Base-by-base conservation (phyloP, 768 basidiomycete species). In the Tylopilus felleus region DNA sequence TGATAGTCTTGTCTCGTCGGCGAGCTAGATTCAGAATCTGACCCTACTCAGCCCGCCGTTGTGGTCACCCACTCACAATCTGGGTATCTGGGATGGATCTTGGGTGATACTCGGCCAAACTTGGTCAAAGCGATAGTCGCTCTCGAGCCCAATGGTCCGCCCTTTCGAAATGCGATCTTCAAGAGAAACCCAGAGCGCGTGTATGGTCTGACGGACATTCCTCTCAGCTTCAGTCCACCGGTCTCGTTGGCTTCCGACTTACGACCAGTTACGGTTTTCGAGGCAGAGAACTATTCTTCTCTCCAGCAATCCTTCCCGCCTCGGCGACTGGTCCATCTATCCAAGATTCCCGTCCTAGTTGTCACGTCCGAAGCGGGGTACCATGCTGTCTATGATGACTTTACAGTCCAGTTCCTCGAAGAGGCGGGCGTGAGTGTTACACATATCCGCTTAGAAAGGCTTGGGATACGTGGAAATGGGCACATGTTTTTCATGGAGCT, bases 401-500 rank as follows among this genome's bases (percentile, higher is more conserved):
- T 74, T 55, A 79, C 71, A 6, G 77, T 72, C 21, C 65, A 71
- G 28, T 82, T 71, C 60, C 63, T 82, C 51, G 57, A 48, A 22
- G 71, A 75, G 45, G 80, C 76, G 0, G 80, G 79, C 0, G 77
- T 80, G 19, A 49, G 63, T 17, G 77, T 79, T 7, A 67, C 75
- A 16, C 74, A 77, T 55, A 60, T 77, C 36, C 65, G 65, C 16
- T 60, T 82, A 17, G 65, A 63, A n/a, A 70, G 72, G 28, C 57
- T 77, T 2, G 80, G 80, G 8, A 76, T 82, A 22, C 72, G 65
- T 48, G 80, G 80, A 40, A 82, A 82, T 57, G 80, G 77, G 2
- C 80, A 82, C 65, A 75, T 82, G 75, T 74, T 82, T 68, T 80
- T 81, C 56, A 77, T 82, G 76, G 80, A 82, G 51, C 74, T 70